Evolutionary conservation across 129 eudicot genomes (phyloP).

Genomic region (Glebionis coronaria): DNA sequence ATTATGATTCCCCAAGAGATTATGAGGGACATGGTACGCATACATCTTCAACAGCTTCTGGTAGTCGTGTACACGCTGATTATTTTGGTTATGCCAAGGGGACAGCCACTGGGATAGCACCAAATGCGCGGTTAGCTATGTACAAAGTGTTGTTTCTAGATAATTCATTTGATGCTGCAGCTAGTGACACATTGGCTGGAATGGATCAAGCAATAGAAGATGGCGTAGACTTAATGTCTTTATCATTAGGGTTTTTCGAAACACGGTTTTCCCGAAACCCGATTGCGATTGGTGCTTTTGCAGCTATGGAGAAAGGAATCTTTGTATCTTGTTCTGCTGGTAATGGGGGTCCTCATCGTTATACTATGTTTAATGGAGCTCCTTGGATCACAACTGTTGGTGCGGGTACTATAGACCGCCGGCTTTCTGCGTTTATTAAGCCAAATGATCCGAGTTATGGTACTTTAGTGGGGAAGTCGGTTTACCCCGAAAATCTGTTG

Average conservation of each 20-base stretch:
- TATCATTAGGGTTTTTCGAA: conserved; percentile 36
- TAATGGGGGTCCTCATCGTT: conserved; percentile 44
- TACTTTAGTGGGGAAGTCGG: conserved; percentile 32
- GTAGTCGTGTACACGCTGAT: conserved; percentile 32
- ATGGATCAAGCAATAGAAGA: conserved; percentile 59
- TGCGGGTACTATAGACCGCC: conserved; percentile 44
- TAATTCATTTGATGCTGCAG: conserved; percentile 36
- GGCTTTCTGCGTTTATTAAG: conserved; percentile 32
- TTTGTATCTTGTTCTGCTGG: conserved; percentile 54
- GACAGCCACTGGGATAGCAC: conserved; percentile 47
- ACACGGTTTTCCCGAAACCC: conserved; percentile 40
- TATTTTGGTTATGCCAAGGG: conserved; percentile 54
- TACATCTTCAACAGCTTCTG: conserved; percentile 48
- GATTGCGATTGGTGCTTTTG: conserved; percentile 48
- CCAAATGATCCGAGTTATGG: conserved; percentile 26
- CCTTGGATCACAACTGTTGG: conserved; percentile 57
- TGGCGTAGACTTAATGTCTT: conserved; percentile 52
- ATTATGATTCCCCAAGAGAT: conserved; percentile 53
- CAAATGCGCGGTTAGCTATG: conserved; percentile 53
- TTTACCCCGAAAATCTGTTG: conserved; percentile 37
- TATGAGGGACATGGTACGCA: conserved; percentile 52
- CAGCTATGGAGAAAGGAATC: conserved; percentile 51
- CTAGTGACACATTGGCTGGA: conserved; percentile 49
- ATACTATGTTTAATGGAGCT: conserved; percentile 46
- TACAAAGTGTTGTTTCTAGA: conserved; percentile 47